Evolutionary conservation across 1,284 basidiomycete genomes (phyloP).

Genomic region (Cystobasidiaceae sp.): DNA sequence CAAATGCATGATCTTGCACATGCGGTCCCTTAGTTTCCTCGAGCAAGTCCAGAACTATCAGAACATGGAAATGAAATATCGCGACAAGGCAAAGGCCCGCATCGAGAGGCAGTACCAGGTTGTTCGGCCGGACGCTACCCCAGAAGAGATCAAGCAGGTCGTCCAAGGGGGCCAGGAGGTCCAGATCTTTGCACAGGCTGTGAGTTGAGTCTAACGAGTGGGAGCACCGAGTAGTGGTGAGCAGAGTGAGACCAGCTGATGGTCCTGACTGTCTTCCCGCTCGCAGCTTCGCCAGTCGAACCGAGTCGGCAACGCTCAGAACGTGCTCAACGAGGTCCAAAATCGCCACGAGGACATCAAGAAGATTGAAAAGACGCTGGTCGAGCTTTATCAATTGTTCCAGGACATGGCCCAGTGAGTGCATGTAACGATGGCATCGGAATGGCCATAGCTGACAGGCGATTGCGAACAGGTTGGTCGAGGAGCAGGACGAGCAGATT

Average conservation of each 20-base stretch:
- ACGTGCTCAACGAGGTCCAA: slow-evolving; percentile 84
- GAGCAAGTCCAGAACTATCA: slow-evolving; percentile 58
- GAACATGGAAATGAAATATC: slow-evolving; percentile 84
- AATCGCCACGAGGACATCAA: slow-evolving; percentile 82
- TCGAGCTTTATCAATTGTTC: slow-evolving; percentile 82
- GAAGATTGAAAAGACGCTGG: slow-evolving; percentile 78
- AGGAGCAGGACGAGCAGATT: slow-evolving; percentile 72
- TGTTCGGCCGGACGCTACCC: slow-evolving; percentile 87
- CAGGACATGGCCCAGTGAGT: slow-evolving; percentile 57
- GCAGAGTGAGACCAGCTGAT: too few relatives aligned
- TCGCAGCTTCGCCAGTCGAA: slow-evolving; percentile 70
- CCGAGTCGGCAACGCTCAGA: slow-evolving; percentile 74
- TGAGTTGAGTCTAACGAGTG: slow-evolving; percentile 53
- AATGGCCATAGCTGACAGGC: background rate
- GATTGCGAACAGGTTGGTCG: slow-evolving; percentile 59
- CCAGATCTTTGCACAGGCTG: slow-evolving; percentile 83
- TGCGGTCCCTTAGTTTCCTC: slow-evolving; percentile 48
- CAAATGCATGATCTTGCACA: too few relatives aligned
- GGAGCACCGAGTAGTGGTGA: too few relatives aligned
- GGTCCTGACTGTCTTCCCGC: too few relatives aligned
- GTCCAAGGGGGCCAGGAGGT: slow-evolving; percentile 65
- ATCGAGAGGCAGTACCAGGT: slow-evolving; percentile 95
- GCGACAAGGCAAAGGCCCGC: slow-evolving; percentile 84
- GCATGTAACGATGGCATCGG: background rate
- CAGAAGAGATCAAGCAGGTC: slow-evolving; percentile 70